Conservation (phyloP, 2,329 filamentous ascomycete genomes). For the Colletotrichum somersetense region DNA sequence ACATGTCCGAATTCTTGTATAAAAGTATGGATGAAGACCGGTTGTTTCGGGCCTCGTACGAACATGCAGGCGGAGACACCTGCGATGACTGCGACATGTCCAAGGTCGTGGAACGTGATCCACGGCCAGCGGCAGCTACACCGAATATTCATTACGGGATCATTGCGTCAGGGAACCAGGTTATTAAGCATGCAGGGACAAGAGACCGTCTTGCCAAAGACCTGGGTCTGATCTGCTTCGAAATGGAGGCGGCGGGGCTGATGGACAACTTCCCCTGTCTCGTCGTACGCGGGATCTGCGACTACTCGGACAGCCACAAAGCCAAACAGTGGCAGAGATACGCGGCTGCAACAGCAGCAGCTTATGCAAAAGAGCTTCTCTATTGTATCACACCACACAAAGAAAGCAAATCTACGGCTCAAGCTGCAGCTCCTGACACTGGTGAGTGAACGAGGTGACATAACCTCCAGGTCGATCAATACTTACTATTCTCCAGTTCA, state of each 20-base stretch:
- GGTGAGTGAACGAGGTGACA: background rate
- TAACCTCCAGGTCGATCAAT: fast-evolving
- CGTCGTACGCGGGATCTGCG: conserved; percentile 48
- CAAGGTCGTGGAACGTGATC: fast-evolving
- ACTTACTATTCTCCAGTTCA: background rate
- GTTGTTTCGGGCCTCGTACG: background rate
- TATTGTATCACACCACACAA: background rate
- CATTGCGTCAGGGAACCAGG: conserved; percentile 45
- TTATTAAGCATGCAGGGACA: conserved; percentile 40
- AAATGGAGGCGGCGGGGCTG: conserved; percentile 46
- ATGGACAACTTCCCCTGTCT: conserved; percentile 44
- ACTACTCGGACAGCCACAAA: conserved; percentile 50
- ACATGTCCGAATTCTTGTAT: background rate
- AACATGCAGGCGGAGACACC: background rate
- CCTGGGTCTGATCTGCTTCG: conserved; percentile 41
- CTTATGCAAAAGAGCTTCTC: conserved; percentile 43
- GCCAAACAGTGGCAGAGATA: conserved; percentile 45
- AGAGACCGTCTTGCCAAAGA: conserved; percentile 31
- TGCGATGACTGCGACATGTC: background rate
- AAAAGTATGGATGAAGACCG: background rate
- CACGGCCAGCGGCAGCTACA: background rate
- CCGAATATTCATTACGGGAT: conserved; percentile 44
- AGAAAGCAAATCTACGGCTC: fast-evolving
- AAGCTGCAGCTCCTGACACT: background rate
- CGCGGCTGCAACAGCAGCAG: conserved; percentile 44